Evolutionary conservation across 306 rosid genomes (phyloP), one percentile per base, ranked within the genome.

Genomic region (Sindora glabra): DNA sequence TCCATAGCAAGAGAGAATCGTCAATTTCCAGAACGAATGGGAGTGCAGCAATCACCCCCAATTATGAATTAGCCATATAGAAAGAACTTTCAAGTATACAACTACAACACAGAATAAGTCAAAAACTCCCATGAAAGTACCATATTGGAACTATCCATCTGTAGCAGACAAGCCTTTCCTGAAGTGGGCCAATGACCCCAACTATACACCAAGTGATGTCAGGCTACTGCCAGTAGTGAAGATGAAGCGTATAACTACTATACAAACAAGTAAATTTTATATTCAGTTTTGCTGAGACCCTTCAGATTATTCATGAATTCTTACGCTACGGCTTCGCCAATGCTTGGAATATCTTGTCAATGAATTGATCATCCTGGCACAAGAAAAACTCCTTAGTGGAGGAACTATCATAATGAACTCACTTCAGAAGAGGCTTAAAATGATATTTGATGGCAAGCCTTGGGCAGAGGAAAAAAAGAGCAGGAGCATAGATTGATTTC

Each of bases 291-390:
- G n/a, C 27, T 13, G 69, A 49, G 62, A 61, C 51, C 48, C 71
- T 40, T 66, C 42, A 9, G 62, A 49, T 39, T 56, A 62, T 60
- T 83, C 85, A 74, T 48, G 74, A 68, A 69, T 78, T n/a, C n/a
- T n/a, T n/a, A n/a, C n/a, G 82, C 54, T 72, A 82, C 55, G 63
- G 70, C 88, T 83, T 91, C 73, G 71, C 65, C 79, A 91, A 54
- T 39, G 85, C 69, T 74, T 83, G 87, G 65, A 81, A 68, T 53
- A 91, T 58, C 92, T 77, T 73, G 69, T 87, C 96, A 18, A 91
- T 72, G 77, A 91, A 87, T 74, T 81, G 86, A 74, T 85, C 97
- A 37, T 91, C 96, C 97, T 91, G 63, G 23, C 60, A 68, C 36
- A 56, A 22, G 62, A 65, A 70, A 63, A 62, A 23, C 14, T 24